Evolutionary conservation across 129 eudicot species (phyloP), one percentile per base, ranked within the genome.

Genomic region (Artemisia tridentata): DNA sequence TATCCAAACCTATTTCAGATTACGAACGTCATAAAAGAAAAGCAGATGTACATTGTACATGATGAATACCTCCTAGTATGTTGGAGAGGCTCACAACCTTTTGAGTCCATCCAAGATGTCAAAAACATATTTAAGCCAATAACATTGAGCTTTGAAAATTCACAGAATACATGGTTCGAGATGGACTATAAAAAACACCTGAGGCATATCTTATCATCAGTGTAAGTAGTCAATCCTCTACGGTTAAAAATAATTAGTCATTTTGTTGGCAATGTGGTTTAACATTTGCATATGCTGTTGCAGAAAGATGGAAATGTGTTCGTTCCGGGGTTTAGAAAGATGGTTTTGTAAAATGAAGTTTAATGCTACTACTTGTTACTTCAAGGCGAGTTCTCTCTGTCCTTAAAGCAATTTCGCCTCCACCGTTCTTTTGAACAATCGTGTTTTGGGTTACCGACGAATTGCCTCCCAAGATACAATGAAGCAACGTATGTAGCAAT

Each of bases 251-350:
- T 2, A 1, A 0, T 0, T 9, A 19, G 0, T 8, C 14, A 10
- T 15, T 23, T 7, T 43, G 2, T 20, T 19, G 21, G 3, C 6
- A 16, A 8, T 58, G 23, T 25, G 27, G 20, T 48, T 72, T 65
- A 72, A 23, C 0, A 2, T n/a, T 25, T 72, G 48, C 46, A 16
- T 48, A 29, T 11, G 3, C 16, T 27, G 69, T 53, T 60, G 51
- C 69, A 72, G 76, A 61, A 72, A 72, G 20, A 48, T 2, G 69
- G 69, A 16, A 49, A 61, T 29, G 76, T 49, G n/a, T n/a, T n/a
- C n/a, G n/a, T n/a, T n/a, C n/a, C n/a, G n/a, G n/a, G n/a, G n/a
- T n/a, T n/a, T n/a, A n/a, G n/a, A n/a, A n/a, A n/a, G n/a, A n/a
- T n/a, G n/a, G n/a, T n/a, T n/a, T n/a, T n/a, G n/a, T n/a, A n/a